Evolutionary conservation across 345 rosid genomes (phyloP).

Genomic region (Syzygium aromaticum): DNA sequence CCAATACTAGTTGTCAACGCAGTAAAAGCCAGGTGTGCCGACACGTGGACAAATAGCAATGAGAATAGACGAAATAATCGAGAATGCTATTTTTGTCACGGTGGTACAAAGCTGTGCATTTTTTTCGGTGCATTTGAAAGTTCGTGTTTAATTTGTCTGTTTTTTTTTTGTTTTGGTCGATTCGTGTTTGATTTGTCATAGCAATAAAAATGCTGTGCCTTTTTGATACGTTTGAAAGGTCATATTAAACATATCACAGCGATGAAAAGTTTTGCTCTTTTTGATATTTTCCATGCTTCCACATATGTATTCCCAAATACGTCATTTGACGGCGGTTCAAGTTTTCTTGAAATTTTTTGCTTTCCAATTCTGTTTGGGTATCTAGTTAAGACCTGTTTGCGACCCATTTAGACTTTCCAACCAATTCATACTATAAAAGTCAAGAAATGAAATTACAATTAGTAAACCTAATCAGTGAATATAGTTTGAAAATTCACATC

Average conservation of each 20-base stretch:
- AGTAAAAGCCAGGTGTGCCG: no score
- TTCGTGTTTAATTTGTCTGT: no score
- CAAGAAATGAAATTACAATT: not conserved
- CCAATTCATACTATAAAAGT: not conserved
- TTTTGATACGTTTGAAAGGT: not conserved
- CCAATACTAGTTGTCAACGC: no score
- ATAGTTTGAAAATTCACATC: not conserved
- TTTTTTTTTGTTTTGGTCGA: no score
- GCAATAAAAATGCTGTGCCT: not conserved
- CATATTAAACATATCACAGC: not conserved
- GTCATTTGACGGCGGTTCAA: not conserved
- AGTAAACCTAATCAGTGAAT: not conserved
- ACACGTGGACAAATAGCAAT: no score
- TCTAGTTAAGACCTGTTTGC: not conserved
- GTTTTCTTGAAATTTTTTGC: not conserved
- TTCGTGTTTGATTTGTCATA: no score
- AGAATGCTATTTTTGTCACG: no score
- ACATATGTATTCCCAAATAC: not conserved
- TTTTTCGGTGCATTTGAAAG: no score
- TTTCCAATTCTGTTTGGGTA: not conserved
- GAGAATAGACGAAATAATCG: no score
- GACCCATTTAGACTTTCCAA: not conserved
- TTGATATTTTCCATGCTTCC: not conserved
- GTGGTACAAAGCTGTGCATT: no score
- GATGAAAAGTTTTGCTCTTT: not conserved